Percentiles rank a stretch among this genome's conserved stretches.
phyloP scores from a whole-genome alignment of 352 stramenopile species.

The Peronospora farinosa region DNA sequence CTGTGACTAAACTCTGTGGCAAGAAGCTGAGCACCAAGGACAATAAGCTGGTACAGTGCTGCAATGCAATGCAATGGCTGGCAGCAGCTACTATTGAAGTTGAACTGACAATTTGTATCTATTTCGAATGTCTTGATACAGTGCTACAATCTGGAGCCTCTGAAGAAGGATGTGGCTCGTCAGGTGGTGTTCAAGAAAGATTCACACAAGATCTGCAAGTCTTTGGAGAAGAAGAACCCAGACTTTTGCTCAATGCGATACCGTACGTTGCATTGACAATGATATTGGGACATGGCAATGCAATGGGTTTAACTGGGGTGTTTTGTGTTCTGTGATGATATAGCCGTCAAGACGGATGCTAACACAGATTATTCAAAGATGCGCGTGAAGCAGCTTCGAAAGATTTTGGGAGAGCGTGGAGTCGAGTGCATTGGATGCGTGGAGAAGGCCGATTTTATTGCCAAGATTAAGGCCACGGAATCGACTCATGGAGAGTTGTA shows the following conservation, averaged over 20 bases:
- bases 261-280: slow-evolving; percentile 53
- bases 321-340: slow-evolving; percentile 4
- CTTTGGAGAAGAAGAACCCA: slow-evolving; percentile 90
- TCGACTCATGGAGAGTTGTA: slow-evolving; percentile 77
- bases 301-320: no score
- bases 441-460: slow-evolving; percentile 93
- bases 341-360: slow-evolving; percentile 90
- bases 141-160: slow-evolving; percentile 92
- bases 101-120: slow-evolving; percentile 2
- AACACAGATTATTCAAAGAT: slow-evolving; percentile 93
- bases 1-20: slow-evolving; percentile 80
- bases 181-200: slow-evolving; percentile 91
- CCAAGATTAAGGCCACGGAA: slow-evolving; percentile 90
- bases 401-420: slow-evolving; percentile 89
- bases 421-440: slow-evolving; percentile 90
- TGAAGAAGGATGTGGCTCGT: slow-evolving; percentile 91
- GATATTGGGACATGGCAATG: neutral
- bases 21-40: slow-evolving; percentile 86
- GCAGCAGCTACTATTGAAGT: neutral
- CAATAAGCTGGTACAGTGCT: slow-evolving; percentile 79
- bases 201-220: slow-evolving; percentile 90
- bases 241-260: slow-evolving; percentile 93
- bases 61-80: neutral
- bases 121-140: slow-evolving; percentile 26
- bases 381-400: slow-evolving; percentile 92